Evolutionary conservation across 768 basidiomycete species (phyloP).

Genomic region (Mycena sanguinolenta): DNA sequence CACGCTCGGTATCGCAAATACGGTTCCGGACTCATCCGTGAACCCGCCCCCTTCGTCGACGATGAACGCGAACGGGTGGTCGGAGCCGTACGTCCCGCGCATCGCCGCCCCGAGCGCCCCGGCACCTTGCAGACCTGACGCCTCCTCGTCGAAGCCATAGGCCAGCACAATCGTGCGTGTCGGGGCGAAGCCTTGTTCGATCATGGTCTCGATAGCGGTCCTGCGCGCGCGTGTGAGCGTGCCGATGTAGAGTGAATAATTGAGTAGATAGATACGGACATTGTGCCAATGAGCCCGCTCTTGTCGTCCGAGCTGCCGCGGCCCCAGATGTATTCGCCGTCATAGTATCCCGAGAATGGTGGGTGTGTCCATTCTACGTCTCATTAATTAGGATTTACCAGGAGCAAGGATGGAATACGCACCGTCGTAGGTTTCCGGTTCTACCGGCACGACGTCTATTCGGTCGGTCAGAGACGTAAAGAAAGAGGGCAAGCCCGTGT

Average conservation of each 20-base stretch:
- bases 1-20: slow-evolving; percentile 73
- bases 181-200: slow-evolving; percentile 75
- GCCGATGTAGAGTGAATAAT: background rate
- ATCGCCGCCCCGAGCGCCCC: slow-evolving; percentile 61
- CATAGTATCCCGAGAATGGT: slow-evolving; percentile 70
- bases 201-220: slow-evolving; percentile 72
- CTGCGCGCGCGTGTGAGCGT: slow-evolving; percentile 42
- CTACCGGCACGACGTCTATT: slow-evolving; percentile 74
- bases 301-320: slow-evolving; percentile 84
- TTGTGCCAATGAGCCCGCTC: slow-evolving; percentile 75
- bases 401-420: background rate
- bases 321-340: slow-evolving; percentile 78
- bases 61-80: slow-evolving; percentile 77
- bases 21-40: slow-evolving; percentile 61
- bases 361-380: slow-evolving; percentile 63
- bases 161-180: slow-evolving; percentile 71
- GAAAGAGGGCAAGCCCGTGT: background rate
- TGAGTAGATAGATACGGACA: slow-evolving; percentile 58
- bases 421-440: slow-evolving; percentile 57
- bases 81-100: slow-evolving; percentile 71
- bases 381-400: background rate
- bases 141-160: slow-evolving; percentile 86
- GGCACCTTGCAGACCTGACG: slow-evolving; percentile 72
- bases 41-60: slow-evolving; percentile 89
- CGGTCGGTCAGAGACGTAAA: slow-evolving; percentile 6